Percentiles rank a stretch among this genome's conserved stretches.
Conservation (phyloP, 2,329 filamentous ascomycete species). For the Aspergillus sp. region DNA sequence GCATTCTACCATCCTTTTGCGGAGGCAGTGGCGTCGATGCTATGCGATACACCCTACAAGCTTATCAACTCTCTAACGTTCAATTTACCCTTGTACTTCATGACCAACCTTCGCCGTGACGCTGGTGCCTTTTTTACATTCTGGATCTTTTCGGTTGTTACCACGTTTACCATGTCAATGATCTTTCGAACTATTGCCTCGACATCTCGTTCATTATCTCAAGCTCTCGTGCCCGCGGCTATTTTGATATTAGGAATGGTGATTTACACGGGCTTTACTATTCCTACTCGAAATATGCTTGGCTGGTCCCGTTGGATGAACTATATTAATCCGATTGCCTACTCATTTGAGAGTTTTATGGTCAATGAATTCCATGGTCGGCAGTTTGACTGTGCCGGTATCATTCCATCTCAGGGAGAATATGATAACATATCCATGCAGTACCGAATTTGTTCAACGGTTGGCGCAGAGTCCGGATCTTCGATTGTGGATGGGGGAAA, state of each 20-base stretch:
- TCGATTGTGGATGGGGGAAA: slow-evolving; percentile 56
- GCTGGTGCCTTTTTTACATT: slow-evolving; percentile 83
- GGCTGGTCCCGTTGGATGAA: slow-evolving; percentile 82
- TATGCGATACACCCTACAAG: slow-evolving; percentile 84
- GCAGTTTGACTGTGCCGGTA: slow-evolving; percentile 52
- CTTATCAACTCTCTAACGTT: slow-evolving; percentile 71
- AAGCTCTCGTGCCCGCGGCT: slow-evolving; percentile 57
- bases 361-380: slow-evolving; percentile 76
- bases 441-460: slow-evolving; percentile 59
- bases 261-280: slow-evolving; percentile 52
- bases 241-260: slow-evolving; percentile 46
- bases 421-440: slow-evolving; percentile 38
- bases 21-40: slow-evolving; percentile 81
- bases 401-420: slow-evolving; percentile 43
- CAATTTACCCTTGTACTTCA: slow-evolving; percentile 81
- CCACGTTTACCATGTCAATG: slow-evolving; percentile 79
- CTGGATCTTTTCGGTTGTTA: slow-evolving; percentile 71
- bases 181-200: slow-evolving; percentile 81
- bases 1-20: slow-evolving; percentile 89
- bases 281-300: slow-evolving; percentile 62
- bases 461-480: slow-evolving; percentile 58
- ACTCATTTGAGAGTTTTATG: slow-evolving; percentile 78
- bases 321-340: slow-evolving; percentile 76
- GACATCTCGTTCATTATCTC: slow-evolving; percentile 64
- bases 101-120: slow-evolving; percentile 75